phyloP scores from a whole-genome alignment of 1,284 basidiomycete species.

The Entoloma clypeatum region DNA sequence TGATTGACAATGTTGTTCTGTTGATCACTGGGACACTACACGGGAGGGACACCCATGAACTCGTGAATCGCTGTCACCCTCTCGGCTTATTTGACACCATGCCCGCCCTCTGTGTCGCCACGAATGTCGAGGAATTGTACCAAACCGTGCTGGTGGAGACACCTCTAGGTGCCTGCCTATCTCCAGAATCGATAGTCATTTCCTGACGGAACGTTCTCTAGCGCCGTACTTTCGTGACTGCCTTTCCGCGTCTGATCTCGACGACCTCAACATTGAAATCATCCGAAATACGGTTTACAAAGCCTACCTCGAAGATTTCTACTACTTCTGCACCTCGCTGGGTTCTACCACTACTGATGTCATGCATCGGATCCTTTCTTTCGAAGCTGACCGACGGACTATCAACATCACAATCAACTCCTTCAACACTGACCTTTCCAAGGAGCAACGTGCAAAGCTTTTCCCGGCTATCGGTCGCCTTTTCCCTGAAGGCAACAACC shows the following conservation, averaged over 20 bases:
- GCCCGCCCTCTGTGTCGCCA: slow-evolving; percentile 98
- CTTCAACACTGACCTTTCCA: slow-evolving; percentile 91
- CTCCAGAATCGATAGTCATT: slow-evolving; percentile 5
- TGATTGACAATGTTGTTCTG: slow-evolving; percentile 99
- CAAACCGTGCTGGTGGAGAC: slow-evolving; percentile 97
- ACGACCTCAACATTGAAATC: slow-evolving; percentile 99
- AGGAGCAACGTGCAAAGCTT: slow-evolving; percentile 93
- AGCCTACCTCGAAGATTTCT: slow-evolving; percentile 98
- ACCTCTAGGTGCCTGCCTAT: slow-evolving; percentile 67
- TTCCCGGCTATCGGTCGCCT: slow-evolving; percentile 94
- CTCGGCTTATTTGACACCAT: slow-evolving; percentile 97
- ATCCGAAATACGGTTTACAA: slow-evolving; percentile 99
- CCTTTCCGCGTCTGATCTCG: slow-evolving; percentile 91
- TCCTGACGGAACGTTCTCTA: slow-evolving; percentile 28
- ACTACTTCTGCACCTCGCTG: slow-evolving; percentile 77
- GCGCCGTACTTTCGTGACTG: slow-evolving; percentile 98
- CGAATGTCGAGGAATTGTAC: slow-evolving; percentile 98
- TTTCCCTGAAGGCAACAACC: slow-evolving; percentile 95
- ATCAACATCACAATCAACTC: slow-evolving; percentile 99
- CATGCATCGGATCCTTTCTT: slow-evolving; percentile 88
- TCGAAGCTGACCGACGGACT: slow-evolving; percentile 95
- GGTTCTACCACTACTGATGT: slow-evolving; percentile 85
- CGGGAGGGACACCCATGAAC: slow-evolving; percentile 95
- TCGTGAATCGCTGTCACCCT: slow-evolving; percentile 95
- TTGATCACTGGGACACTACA: slow-evolving; percentile 98